Base-by-base conservation (phyloP, 495 filamentous ascomycete species). In the Hyphodiscus hymeniophilus region DNA sequence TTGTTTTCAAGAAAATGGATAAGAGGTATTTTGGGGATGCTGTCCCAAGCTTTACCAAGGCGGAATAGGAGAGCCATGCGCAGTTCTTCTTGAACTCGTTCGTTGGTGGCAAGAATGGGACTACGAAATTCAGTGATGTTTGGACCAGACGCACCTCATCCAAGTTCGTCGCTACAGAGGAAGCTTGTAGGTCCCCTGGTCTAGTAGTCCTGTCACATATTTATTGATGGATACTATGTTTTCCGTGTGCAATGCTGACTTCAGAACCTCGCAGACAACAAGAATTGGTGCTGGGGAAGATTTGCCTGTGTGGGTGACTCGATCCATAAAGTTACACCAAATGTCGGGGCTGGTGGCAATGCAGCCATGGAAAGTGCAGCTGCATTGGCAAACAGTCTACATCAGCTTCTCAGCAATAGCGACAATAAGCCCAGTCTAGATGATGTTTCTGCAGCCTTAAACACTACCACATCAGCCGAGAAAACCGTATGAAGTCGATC, bases 251-350 rank as follows among this genome's bases (percentile, higher is more conserved):
- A n/a, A n/a, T n/a, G n/a, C n/a, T n/a, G n/a, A n/a, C n/a, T n/a
- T n/a, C n/a, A n/a, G n/a, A n/a, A n/a, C n/a, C n/a, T n/a, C n/a
- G n/a, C n/a, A n/a, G n/a, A 67, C 1, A 32, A 65, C 6, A 24
- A 46, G 30, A 44, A 60, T 26, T 70, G 61, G 57, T 48, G 48
- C 38, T 51, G 46, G 17, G 51, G 54, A 7, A 50, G 65, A 6
- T 57, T 63, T 0, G 54, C 63, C 0, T 55, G 65, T 5, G 48
- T 62, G 0, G 67, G 68, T 7, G 67, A 70, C 38, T 42, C 64
- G 2, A 55, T 53, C 3, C 65, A 67, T 32, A 68, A 67, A 54
- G 55, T 65, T 8, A 62, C 57, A 16, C 58, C 62, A 2, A 63
- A 61, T 31, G 32, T 38, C 1, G 67, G 60, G 3, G 51, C 61